phyloP scores from a whole-genome alignment of 2,329 filamentous ascomycete species.

The Berkeleyomyces rouxiae region DNA sequence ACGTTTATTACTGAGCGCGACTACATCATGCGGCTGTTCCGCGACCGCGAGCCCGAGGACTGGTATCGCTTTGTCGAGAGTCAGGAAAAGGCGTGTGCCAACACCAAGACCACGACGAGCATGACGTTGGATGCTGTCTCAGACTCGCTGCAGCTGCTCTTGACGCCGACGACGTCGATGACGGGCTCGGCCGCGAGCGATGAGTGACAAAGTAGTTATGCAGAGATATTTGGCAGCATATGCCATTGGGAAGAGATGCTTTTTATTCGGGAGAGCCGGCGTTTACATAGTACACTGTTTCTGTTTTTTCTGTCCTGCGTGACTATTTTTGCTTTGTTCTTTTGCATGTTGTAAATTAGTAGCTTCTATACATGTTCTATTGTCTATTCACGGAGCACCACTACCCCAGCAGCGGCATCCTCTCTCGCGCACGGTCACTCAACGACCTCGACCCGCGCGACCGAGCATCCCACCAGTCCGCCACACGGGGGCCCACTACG shows the following conservation, averaged over 20 bases:
- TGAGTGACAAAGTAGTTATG: not conserved
- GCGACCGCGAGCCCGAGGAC: conserved; percentile 48
- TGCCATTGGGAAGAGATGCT: not conserved
- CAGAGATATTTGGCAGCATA: not conserved
- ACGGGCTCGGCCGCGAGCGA: conserved; percentile 22
- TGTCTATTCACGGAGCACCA: too few species aligned
- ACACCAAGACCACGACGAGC: conserved; percentile 22
- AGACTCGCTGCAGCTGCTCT: conserved; percentile 3
- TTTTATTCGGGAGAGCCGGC: not conserved
- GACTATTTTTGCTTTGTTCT: not conserved
- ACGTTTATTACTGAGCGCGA: conserved; percentile 44
- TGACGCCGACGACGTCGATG: conserved; percentile 3
- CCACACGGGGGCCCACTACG: conserved; percentile 27
- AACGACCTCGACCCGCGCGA: conserved; percentile 12
- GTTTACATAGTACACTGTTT: not conserved
- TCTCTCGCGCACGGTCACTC: conserved; percentile 18
- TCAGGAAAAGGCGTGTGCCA: conserved; percentile 41
- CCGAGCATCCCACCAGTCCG: conserved; percentile 22
- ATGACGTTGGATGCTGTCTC: not conserved
- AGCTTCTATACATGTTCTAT: not conserved
- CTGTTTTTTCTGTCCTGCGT: not conserved
- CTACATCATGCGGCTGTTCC: conserved; percentile 31
- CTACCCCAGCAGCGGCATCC: conserved; percentile 18
- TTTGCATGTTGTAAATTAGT: not conserved
- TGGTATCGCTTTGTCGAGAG: conserved; percentile 47